These are phyloP conservation scores for Hanseniaspora lachancei DNA, from an alignment of 805 yeast species.

Conservation along the genomic window DNA sequence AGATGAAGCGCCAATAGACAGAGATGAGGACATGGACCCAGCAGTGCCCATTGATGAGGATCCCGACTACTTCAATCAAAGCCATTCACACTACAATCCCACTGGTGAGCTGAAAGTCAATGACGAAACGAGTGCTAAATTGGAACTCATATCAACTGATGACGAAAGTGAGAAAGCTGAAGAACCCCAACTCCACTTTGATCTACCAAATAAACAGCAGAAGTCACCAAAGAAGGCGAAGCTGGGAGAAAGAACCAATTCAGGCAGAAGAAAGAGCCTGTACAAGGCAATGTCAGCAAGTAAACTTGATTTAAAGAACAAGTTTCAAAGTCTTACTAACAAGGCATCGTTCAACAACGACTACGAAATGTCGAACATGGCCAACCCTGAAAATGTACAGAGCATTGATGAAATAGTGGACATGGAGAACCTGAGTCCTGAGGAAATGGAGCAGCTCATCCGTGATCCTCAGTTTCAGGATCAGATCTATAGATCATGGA, in stretches of 20 bases:
- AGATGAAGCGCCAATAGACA: neutral
- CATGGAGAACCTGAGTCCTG: neutral
- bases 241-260: neutral
- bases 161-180: neutral
- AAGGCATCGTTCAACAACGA: neutral
- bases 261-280: neutral
- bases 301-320: neutral
- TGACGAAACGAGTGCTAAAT: neutral
- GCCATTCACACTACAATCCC: neutral
- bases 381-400: conserved; percentile 24
- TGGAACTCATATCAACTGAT: neutral
- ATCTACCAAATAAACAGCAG: conserved; percentile 4
- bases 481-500: conserved; percentile 13
- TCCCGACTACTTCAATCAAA: conserved; percentile 1
- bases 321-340: neutral
- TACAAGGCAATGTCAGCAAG: neutral
- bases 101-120: neutral
- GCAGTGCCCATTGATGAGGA: conserved; percentile 1
- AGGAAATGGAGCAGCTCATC: conserved; percentile 4
- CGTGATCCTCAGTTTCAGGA: conserved; percentile 15
- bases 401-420: neutral
- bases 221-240: neutral
- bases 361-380: neutral
- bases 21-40: neutral
- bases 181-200: conserved; percentile 10